Evolutionary conservation across 371 early-diverging fungal genomes (phyloP).

Genomic region (Mucor circinelloides): DNA sequence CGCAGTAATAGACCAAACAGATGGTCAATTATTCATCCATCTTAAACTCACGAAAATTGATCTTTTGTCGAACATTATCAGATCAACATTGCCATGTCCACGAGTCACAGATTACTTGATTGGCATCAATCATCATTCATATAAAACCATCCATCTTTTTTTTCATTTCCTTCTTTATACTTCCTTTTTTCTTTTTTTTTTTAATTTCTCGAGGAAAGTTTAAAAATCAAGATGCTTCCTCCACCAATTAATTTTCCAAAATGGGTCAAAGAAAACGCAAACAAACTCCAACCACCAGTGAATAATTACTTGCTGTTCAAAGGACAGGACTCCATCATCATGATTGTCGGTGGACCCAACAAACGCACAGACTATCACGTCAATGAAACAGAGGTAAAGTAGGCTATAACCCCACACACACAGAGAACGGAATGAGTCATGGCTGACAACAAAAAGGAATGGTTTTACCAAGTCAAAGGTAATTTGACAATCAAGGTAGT

Average conservation of each 20-base stretch:
- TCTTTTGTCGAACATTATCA: neutral
- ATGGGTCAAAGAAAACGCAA: slow-evolving; percentile 84
- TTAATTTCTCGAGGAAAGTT: neutral
- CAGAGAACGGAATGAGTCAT: neutral
- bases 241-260: slow-evolving; percentile 86
- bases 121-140: neutral
- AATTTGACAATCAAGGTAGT: slow-evolving; percentile 87
- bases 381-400: slow-evolving; percentile 87
- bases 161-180: neutral
- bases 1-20: neutral
- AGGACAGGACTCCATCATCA: slow-evolving; percentile 83
- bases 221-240: slow-evolving; percentile 43
- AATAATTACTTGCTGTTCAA: slow-evolving; percentile 88
- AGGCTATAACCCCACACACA: neutral
- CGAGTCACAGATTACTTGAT: neutral
- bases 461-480: slow-evolving; percentile 95
- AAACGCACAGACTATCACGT: slow-evolving; percentile 93
- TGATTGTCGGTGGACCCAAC: slow-evolving; percentile 88
- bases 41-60: neutral
- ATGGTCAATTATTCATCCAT: neutral
- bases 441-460: slow-evolving; percentile 65
- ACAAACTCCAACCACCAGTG: slow-evolving; percentile 92
- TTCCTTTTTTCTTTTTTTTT: slow-evolving; percentile 12
- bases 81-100: neutral
- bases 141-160: neutral